Conservation (phyloP, 2,329 filamentous ascomycete genomes). For the Microsporum audouinii region DNA sequence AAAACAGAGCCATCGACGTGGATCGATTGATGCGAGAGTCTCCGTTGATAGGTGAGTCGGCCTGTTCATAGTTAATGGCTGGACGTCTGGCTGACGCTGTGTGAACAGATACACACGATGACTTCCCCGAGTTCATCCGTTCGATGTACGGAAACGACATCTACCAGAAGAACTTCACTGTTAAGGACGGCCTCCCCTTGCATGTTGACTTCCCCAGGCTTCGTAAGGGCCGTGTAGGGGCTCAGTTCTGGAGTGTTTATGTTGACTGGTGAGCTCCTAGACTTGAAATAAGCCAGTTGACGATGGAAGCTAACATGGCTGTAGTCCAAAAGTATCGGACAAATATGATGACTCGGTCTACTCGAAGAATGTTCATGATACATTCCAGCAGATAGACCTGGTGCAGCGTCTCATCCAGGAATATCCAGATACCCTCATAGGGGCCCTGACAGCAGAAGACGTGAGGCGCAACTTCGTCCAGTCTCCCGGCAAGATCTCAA, state of each 20-base stretch:
- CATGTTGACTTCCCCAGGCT: slow-evolving; percentile 76
- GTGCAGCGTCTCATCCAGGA: slow-evolving; percentile 50
- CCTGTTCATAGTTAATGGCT: not conserved
- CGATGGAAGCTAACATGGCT: not conserved
- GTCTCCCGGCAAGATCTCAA: slow-evolving; percentile 58
- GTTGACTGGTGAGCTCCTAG: slow-evolving; percentile 46
- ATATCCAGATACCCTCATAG: slow-evolving; percentile 54
- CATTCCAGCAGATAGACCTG: slow-evolving; percentile 64
- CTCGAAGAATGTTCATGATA: slow-evolving; percentile 49
- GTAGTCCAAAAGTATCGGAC: slow-evolving; percentile 5
- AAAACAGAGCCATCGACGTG: not conserved
- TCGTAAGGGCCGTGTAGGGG: slow-evolving; percentile 52
- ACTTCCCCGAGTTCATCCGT: slow-evolving; percentile 66
- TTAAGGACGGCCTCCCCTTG: slow-evolving; percentile 52
- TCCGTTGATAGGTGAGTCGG: slow-evolving; percentile 1
- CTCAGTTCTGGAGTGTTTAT: slow-evolving; percentile 89
- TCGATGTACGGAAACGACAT: slow-evolving; percentile 62
- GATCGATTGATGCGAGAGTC: not conserved
- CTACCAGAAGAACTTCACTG: slow-evolving; percentile 60
- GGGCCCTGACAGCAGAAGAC: slow-evolving; percentile 43
- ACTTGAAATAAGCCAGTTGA: slow-evolving; percentile 6
- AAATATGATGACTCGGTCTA: slow-evolving; percentile 17
- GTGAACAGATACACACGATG: slow-evolving; percentile 71
- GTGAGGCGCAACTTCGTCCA: slow-evolving; percentile 51
- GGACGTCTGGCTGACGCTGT: not conserved